Base-by-base conservation (phyloP, 495 filamentous ascomycete genomes). In the Staphylotrichum longicolle region DNA sequence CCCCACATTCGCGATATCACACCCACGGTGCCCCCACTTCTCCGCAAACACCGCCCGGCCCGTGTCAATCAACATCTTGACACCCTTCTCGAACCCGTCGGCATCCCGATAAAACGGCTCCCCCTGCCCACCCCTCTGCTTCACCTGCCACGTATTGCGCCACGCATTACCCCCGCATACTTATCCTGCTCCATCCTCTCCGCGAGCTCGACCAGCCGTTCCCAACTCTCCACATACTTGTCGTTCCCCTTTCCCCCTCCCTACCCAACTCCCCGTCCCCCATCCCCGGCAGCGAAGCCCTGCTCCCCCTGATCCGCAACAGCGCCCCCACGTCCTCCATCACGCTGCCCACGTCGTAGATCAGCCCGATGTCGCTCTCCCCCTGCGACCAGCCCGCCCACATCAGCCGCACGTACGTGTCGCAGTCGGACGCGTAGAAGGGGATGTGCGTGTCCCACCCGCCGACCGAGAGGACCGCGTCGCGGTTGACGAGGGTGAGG, bases 381-480 rank as follows among this genome's bases (percentile, higher is more conserved):
- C 75, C 70, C 52, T 81, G 79, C 66, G 72, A 75, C 66, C 77
- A 84, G 3, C 75, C 77, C 5, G 71, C 76, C 83, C 84, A 84
- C 57, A 75, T 74, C 7, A 85, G 66, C 3, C 84, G 78, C 11
- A 78, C 72, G 68, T 86, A 82, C 57, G 66, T 66, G 63, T 72
- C 70, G 59, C 70, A 72, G 60, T 86, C 82, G 15, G 81, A 77
- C 42, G 72, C 72, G 62, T 85, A 82, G 68, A 78, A 86, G 5
- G 84, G 84, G 45, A 87, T 85, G 39, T 82, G 72, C 0, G 81
- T 80, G 63, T 87, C 84, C 84, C 84, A 87, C 10, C 74, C 84
- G 14, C 84, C 85, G 44, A 82, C 72, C 10, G 76, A 74, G 49
- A 80, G 72, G 51, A 80, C 79, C 0, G 81, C 78, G 53, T 77